phyloP scores from a whole-genome alignment of 1,284 basidiomycete genomes.

The Ceratobasidium sp. region DNA sequence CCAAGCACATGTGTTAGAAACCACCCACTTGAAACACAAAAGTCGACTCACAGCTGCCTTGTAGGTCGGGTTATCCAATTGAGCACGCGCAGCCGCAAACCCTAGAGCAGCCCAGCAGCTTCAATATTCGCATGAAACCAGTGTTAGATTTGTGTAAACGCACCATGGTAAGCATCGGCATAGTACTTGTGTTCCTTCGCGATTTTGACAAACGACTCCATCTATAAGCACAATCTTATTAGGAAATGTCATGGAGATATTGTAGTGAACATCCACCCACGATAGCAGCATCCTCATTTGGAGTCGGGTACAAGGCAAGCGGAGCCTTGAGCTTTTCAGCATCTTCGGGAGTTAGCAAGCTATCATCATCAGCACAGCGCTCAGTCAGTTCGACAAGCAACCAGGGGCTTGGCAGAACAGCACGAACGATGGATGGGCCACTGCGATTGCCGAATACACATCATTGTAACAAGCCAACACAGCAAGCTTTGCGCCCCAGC shows the following conservation, averaged over 20 bases:
- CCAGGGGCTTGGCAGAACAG: not conserved
- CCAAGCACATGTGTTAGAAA: not conserved
- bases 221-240: not conserved
- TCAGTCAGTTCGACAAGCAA: too few relatives aligned
- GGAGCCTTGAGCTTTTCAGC: slow-evolving; percentile 21
- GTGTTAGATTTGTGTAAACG: not conserved
- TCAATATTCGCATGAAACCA: not conserved
- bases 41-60: slow-evolving; percentile 22
- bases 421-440: slow-evolving; percentile 26
- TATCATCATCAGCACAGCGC: not conserved
- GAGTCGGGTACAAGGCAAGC: slow-evolving; percentile 6
- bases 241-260: not conserved
- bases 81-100: slow-evolving; percentile 26
- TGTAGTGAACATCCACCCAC: not conserved
- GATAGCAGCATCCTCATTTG: not conserved
- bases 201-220: slow-evolving; percentile 29
- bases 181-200: slow-evolving; percentile 35
- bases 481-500: slow-evolving; percentile 28
- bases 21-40: not conserved
- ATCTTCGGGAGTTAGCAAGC: slow-evolving; percentile 11
- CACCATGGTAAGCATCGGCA: slow-evolving; percentile 17
- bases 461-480: slow-evolving; percentile 7
- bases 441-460: slow-evolving; percentile 12
- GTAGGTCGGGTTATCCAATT: slow-evolving; percentile 12
- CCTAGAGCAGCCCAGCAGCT: not conserved